These are phyloP conservation scores for Neoascochyta sp. DNA, from an alignment of 2,329 filamentous ascomycete genomes.

Conservation along the genomic window DNA sequence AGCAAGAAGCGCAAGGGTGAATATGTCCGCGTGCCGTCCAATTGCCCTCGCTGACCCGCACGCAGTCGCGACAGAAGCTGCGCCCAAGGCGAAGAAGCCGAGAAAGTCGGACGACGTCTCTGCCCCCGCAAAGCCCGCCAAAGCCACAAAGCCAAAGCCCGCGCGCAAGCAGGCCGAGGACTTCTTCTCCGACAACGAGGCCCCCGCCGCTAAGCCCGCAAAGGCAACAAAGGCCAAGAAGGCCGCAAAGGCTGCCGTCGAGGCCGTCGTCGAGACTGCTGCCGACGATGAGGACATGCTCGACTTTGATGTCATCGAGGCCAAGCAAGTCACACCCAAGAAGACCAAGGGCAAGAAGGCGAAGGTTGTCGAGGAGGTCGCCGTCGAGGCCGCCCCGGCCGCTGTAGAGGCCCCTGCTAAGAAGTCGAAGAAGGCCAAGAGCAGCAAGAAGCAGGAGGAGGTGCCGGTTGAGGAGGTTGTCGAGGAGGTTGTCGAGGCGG, in stretches of 20 bases:
- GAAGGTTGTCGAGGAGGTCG: conserved; percentile 12
- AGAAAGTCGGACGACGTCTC: conserved; percentile 34
- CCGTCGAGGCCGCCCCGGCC: conserved; percentile 11
- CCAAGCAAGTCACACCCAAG: conserved; percentile 15
- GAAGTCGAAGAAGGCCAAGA: conserved; percentile 23
- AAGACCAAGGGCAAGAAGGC: conserved; percentile 21
- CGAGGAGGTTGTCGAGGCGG: conserved; percentile 14
- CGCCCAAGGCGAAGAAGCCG: conserved; percentile 39
- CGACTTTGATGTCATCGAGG: conserved; percentile 9
- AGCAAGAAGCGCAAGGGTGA: conserved; percentile 56
- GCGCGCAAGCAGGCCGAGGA: conserved; percentile 38
- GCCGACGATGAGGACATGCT: conserved; percentile 10
- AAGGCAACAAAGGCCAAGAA: conserved; percentile 41
- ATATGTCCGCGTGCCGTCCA: conserved; percentile 2
- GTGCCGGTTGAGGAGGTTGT: conserved; percentile 18
- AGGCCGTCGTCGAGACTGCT: conserved; percentile 10
- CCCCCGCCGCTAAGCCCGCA: conserved; percentile 15
- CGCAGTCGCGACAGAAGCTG: conserved; percentile 32
- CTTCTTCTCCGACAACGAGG: conserved; percentile 31
- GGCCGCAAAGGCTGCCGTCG: conserved; percentile 21
- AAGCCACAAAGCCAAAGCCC: conserved; percentile 21
- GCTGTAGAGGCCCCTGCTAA: conserved; percentile 10
- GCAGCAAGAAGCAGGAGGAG: conserved; percentile 16
- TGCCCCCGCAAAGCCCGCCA: conserved; percentile 15
- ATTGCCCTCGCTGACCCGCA: conserved; percentile 8